Evolutionary conservation across 495 filamentous ascomycete genomes (phyloP), one percentile per base, ranked within the genome.

Genomic region (Glonium stellatum): DNA sequence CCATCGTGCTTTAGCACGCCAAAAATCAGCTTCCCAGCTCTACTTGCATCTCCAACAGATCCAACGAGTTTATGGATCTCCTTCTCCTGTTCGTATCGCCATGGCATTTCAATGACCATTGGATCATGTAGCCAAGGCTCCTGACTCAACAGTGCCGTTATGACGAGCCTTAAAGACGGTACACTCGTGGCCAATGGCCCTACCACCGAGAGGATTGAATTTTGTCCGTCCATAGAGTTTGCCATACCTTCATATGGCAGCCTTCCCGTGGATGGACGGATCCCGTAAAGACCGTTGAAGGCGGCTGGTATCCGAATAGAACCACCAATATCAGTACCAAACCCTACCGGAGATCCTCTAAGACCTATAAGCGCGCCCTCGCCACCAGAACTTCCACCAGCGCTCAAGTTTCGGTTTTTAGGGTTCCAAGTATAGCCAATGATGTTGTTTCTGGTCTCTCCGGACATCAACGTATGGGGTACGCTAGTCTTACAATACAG

Each of bases 61-160:
- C 71, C 72, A 10, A 79, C 75, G 50, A 78, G 60, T 34, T 77
- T 72, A 13, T 72, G 70, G 4, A 80, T 76, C 18, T 80, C 63
- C 41, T 78, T 77, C 48, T 79, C 72, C n/a, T 75, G 60, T 10
- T 79, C 74, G 35, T 79, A 72, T 48, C 84, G 75, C 85, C 84
- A 88, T 6, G 85, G 85, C 4, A 88, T 59, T 57, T 85, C 79
- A 44, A 78, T 59, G 0, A 79, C 80, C 18, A 84, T 69, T 0
- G 85, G 85, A 71, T 88, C 85, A 65, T 81, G 75, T 8, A 81
- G 71, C 85, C 85, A 88, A 11, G 85, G 85, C 57, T 82, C 57
- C 54, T 78, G 76, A 18, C 63, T 71, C 19, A 88, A 67, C 5
- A 87, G 63, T 0, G 75, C 66, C 65, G 84, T 81, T 23, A 85